These are phyloP conservation scores for Candida tammaniensis DNA, from an alignment of 805 yeast species.

Conservation along the genomic window DNA sequence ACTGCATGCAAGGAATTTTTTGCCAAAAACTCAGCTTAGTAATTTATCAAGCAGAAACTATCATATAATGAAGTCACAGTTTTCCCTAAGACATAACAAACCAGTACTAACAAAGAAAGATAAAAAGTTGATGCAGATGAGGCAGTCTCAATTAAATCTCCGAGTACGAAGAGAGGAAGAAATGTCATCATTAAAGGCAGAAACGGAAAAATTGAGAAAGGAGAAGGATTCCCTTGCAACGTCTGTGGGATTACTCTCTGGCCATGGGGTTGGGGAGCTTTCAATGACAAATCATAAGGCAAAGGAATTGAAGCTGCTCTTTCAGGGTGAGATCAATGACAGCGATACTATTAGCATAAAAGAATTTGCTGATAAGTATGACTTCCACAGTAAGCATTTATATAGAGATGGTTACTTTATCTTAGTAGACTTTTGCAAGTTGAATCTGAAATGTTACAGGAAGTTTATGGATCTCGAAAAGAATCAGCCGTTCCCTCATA, in stretches of 20 bases:
- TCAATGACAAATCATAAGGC: neutral
- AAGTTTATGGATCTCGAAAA: neutral
- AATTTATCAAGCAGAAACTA: too few relatives aligned
- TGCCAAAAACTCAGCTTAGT: too few relatives aligned
- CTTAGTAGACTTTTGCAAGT: slow-evolving; percentile 1
- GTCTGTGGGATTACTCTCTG: too few relatives aligned
- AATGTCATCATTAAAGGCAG: neutral
- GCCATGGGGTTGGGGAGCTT: too few relatives aligned
- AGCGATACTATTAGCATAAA: neutral
- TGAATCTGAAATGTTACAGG: neutral
- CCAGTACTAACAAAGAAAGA: neutral
- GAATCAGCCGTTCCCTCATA: neutral
- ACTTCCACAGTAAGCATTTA: neutral
- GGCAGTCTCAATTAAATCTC: neutral
- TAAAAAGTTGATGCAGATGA: slow-evolving; percentile 1
- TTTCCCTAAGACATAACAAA: too few relatives aligned
- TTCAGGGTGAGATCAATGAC: neutral
- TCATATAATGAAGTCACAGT: too few relatives aligned
- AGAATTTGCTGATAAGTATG: neutral
- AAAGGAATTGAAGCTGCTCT: neutral
- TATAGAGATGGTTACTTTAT: slow-evolving; percentile 1
- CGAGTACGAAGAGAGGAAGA: neutral
- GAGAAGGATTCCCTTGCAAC: too few relatives aligned
- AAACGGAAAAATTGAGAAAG: neutral
- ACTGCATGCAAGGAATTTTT: too few relatives aligned